Conservation (phyloP, 257 asterid genomes). For the Ehretia macrophylla region DNA sequence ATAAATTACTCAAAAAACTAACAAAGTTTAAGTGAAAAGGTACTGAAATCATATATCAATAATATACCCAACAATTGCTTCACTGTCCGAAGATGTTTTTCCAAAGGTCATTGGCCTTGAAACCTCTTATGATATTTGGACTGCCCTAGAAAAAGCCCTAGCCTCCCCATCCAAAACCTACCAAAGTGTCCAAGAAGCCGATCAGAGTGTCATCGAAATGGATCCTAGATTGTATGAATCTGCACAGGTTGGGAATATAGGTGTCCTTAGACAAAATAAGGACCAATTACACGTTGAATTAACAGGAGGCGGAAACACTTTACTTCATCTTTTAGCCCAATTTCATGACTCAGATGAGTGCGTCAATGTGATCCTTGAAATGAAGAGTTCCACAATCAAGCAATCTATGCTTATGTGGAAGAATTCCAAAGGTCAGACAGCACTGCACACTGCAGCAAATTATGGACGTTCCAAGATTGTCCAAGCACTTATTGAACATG, state of each 20-base stretch:
- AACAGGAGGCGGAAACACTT: conserved; percentile 5
- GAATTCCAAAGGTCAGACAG: not conserved
- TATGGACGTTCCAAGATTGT: not conserved
- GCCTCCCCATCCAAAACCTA: too few species aligned
- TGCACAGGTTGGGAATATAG: conserved; percentile 5
- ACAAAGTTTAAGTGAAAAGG: too few species aligned
- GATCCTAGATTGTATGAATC: not conserved
- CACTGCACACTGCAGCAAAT: conserved; percentile 6
- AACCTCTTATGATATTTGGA: too few species aligned
- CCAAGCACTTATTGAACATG: not conserved
- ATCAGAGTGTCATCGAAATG: not conserved
- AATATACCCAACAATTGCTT: too few species aligned
- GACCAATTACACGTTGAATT: not conserved
- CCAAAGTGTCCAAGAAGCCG: not conserved
- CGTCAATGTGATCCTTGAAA: not conserved
- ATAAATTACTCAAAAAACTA: too few species aligned
- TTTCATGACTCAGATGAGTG: not conserved
- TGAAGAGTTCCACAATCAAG: not conserved
- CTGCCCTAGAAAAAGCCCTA: too few species aligned
- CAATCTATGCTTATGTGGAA: not conserved
- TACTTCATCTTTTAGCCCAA: conserved; percentile 9
- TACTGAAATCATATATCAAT: too few species aligned
- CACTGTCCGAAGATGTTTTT: too few species aligned
- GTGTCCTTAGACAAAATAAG: not conserved
- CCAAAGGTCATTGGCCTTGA: too few species aligned